Percentiles rank a stretch among this genome's conserved stretches.
phyloP scores from a whole-genome alignment of 164 flowering plant species.

The Berberis thunbergii region DNA sequence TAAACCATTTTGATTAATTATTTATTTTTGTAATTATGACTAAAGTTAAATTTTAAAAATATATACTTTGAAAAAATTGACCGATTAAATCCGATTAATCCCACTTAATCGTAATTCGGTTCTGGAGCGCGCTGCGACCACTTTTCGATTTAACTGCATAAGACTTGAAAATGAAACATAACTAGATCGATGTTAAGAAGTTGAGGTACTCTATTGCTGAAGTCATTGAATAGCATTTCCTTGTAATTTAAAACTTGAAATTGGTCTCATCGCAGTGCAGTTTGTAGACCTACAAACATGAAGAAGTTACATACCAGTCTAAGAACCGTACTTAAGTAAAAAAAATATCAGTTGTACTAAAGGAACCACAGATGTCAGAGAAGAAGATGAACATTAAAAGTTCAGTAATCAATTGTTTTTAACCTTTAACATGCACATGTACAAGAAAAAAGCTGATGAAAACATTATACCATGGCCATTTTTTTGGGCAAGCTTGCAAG shows the following conservation, averaged over 20 bases:
- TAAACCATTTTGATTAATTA: too few relatives aligned
- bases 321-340: too few relatives aligned
- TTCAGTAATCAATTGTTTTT: neutral
- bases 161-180: neutral
- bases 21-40: too few relatives aligned
- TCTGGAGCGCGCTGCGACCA: too few relatives aligned
- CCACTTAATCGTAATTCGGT: too few relatives aligned
- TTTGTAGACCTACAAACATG: slow-evolving; percentile 17
- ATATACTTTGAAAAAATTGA: too few relatives aligned
- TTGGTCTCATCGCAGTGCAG: slow-evolving; percentile 13
- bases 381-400: neutral
- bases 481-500: slow-evolving; percentile 21
- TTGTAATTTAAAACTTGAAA: slow-evolving; percentile 16
- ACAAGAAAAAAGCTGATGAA: neutral
- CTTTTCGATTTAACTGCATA: too few relatives aligned
- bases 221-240: slow-evolving; percentile 16
- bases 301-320: neutral
- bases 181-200: slow-evolving; percentile 19
- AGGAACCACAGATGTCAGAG: neutral
- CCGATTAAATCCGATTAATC: too few relatives aligned
- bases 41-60: too few relatives aligned
- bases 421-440: neutral
- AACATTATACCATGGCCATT: slow-evolving; percentile 21
- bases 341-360: neutral
- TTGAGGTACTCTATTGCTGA: slow-evolving; percentile 23